Evolutionary conservation across 306 rosid species (phyloP).

Genomic region (Inga oerstediana): DNA sequence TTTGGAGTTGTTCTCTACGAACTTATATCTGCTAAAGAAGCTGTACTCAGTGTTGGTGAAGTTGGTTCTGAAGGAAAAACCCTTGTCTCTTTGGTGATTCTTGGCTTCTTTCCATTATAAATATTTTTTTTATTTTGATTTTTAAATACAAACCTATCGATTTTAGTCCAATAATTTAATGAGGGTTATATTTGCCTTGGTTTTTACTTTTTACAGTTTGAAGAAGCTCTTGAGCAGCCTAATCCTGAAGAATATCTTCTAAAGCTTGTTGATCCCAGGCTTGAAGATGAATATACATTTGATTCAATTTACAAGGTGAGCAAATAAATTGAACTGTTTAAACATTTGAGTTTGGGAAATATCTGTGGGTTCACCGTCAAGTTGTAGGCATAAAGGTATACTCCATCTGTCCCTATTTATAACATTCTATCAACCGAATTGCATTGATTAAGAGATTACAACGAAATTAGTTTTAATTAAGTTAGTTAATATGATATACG

Average conservation of each 20-base stretch:
- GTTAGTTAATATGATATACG: no score
- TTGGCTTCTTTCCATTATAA: slow-evolving; percentile 2
- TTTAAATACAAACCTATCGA: not conserved
- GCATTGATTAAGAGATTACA: no score
- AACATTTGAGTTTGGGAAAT: not conserved
- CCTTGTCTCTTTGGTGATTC: slow-evolving; percentile 57
- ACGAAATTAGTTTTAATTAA: no score
- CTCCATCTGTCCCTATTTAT: no score
- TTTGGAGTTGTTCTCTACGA: slow-evolving; percentile 37
- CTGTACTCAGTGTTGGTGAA: slow-evolving; percentile 38
- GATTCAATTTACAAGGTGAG: slow-evolving; percentile 70
- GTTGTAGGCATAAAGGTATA: not conserved
- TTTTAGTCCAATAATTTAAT: not conserved
- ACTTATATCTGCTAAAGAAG: slow-evolving; percentile 59
- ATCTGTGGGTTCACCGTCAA: not conserved
- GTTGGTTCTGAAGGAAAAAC: slow-evolving; percentile 42
- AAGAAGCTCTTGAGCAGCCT: slow-evolving; percentile 49
- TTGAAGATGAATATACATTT: not conserved
- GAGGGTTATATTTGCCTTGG: not conserved
- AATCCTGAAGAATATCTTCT: slow-evolving; percentile 46
- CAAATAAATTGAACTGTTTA: not conserved
- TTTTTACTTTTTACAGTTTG: slow-evolving; percentile 48
- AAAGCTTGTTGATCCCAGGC: slow-evolving; percentile 54
- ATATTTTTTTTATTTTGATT: not conserved
- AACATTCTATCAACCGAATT: no score